Percentiles rank a stretch among this genome's conserved stretches.
Conservation (phyloP, 2,329 filamentous ascomycete species). For the Fusarium nygamai region DNA sequence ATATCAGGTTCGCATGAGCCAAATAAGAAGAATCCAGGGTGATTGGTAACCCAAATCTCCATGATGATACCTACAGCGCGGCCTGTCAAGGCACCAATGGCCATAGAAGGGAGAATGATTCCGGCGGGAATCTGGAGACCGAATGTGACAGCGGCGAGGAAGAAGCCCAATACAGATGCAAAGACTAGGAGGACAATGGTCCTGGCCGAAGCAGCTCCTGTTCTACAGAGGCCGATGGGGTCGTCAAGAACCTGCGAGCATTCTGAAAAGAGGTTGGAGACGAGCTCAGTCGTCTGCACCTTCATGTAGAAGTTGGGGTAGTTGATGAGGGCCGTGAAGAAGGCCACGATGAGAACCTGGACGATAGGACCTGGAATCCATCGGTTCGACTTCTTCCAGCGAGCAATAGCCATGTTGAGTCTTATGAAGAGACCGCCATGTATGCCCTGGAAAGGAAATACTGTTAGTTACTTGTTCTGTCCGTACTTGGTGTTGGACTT, state of each 20-base stretch:
- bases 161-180: constrained; percentile 84
- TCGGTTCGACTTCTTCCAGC: constrained; percentile 75
- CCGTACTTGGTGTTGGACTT: constrained; percentile 36
- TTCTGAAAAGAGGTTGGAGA: constrained; percentile 91
- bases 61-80: constrained; percentile 89
- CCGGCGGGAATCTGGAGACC: constrained; percentile 94
- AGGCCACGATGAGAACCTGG: constrained; percentile 82
- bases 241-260: constrained; percentile 86
- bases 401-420: constrained; percentile 86
- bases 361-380: constrained; percentile 77
- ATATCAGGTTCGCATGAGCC: constrained; percentile 83
- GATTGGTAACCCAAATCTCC: constrained; percentile 84
- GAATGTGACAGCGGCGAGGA: constrained; percentile 88
- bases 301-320: constrained; percentile 98
- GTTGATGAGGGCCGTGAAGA: constrained; percentile 88
- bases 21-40: constrained; percentile 82
- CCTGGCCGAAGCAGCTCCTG: constrained; percentile 80
- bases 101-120: constrained; percentile 95
- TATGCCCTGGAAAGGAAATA: constrained; percentile 66
- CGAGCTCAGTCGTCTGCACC: constrained; percentile 88
- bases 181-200: constrained; percentile 86
- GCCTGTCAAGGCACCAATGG: constrained; percentile 90
- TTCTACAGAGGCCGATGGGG: constrained; percentile 89
- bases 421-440: constrained; percentile 97
- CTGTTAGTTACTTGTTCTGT: constrained; percentile 15